phyloP scores from a whole-genome alignment of 768 basidiomycete genomes.

The Sarcodon sp. region DNA sequence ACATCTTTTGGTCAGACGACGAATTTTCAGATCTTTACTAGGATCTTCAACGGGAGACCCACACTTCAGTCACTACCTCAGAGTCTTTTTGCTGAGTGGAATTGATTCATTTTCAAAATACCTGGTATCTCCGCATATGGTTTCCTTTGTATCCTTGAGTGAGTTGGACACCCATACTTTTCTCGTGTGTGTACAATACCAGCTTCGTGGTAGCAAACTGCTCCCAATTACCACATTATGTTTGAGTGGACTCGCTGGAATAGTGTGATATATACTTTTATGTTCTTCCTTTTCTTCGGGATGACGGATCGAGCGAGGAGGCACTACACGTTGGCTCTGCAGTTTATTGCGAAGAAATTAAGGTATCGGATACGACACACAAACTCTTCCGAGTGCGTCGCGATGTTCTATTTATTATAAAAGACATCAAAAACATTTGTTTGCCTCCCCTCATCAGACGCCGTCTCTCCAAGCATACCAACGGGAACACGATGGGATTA shows the following conservation, averaged over 20 bases:
- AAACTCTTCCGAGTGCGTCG: no score
- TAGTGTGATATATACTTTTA: slow-evolving; percentile 19
- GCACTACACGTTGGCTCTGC: slow-evolving; percentile 16
- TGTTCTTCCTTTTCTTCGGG: slow-evolving; percentile 41
- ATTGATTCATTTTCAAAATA: slow-evolving; percentile 24
- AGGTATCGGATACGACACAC: no score
- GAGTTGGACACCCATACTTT: slow-evolving; percentile 18
- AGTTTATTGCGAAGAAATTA: no score
- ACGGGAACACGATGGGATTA: no score
- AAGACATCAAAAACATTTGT: no score
- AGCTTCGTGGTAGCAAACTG: slow-evolving; percentile 24
- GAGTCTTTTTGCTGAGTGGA: slow-evolving; percentile 19
- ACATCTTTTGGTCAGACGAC: slow-evolving; percentile 19
- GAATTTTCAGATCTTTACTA: slow-evolving; percentile 25
- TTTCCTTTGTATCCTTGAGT: slow-evolving; percentile 11
- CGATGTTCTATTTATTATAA: no score
- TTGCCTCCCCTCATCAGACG: no score
- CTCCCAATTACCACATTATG: slow-evolving; percentile 3
- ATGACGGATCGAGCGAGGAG: slow-evolving; percentile 33
- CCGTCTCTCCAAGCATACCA: no score
- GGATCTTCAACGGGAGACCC: slow-evolving; percentile 20
- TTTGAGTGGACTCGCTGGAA: slow-evolving; percentile 21
- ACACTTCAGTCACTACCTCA: slow-evolving; percentile 20
- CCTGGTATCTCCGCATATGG: slow-evolving; percentile 8
- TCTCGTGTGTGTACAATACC: slow-evolving; percentile 12